Evolutionary conservation across 2,329 filamentous ascomycete species (phyloP).

Genomic region (Zelopaecilomyces penicillatus): DNA sequence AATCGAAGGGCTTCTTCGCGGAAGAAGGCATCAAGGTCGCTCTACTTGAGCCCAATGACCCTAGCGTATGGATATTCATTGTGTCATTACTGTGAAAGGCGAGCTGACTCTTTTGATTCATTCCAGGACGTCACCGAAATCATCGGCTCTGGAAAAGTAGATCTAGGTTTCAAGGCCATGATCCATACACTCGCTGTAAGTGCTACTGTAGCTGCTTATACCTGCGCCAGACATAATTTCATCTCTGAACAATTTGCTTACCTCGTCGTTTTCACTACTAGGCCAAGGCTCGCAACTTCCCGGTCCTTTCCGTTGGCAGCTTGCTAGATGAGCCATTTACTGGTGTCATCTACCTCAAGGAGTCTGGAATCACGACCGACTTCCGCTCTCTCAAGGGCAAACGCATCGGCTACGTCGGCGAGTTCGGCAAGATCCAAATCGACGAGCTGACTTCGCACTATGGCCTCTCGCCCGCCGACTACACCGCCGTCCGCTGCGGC

Average conservation of each 20-base stretch:
- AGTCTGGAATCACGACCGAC: conserved; percentile 64
- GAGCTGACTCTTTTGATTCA: not conserved
- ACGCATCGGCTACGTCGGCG: conserved; percentile 70
- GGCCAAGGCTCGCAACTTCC: conserved; percentile 69
- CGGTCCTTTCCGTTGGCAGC: conserved; percentile 63
- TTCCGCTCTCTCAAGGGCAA: conserved; percentile 69
- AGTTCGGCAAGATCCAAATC: conserved; percentile 78
- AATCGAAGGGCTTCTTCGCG: conserved; percentile 66
- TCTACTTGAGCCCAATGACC: conserved; percentile 70
- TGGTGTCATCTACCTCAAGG: conserved; percentile 68
- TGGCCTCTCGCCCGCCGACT: conserved; percentile 63
- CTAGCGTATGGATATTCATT: conserved; percentile 43
- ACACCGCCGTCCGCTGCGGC: conserved; percentile 68
- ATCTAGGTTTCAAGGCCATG: conserved; percentile 78
- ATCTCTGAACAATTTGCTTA: not conserved
- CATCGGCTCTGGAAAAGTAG: conserved; percentile 66
- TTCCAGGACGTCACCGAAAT: conserved; percentile 69
- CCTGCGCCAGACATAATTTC: not conserved
- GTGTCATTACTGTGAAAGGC: not conserved
- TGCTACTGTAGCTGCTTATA: conserved; percentile 1
- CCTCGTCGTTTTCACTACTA: conserved; percentile 17
- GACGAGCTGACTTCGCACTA: conserved; percentile 74
- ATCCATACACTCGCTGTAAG: conserved; percentile 68
- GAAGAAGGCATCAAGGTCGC: conserved; percentile 72
- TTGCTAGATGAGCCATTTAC: conserved; percentile 75